These are phyloP conservation scores for Tetrastigma voinierianum DNA, from an alignment of 164 flowering plant genomes.

Conservation along the genomic window DNA sequence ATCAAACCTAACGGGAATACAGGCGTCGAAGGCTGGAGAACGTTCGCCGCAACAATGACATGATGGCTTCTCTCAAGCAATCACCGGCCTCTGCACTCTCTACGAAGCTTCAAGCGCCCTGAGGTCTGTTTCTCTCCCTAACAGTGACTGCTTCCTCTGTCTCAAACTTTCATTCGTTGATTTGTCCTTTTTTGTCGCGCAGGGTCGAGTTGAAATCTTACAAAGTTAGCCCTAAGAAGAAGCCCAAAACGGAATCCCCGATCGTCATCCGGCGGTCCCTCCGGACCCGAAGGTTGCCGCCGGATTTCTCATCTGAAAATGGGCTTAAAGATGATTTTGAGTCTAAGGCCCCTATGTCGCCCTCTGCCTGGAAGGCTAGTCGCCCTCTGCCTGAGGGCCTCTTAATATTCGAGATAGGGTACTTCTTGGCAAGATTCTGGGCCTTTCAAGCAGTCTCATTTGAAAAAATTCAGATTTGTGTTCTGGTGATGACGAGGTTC, in stretches of 20 bases:
- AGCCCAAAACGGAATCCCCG: slow-evolving; percentile 45
- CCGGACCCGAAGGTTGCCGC: slow-evolving; percentile 59
- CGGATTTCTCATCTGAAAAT: slow-evolving; percentile 30
- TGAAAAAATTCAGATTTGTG: not conserved
- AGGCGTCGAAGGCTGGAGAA: slow-evolving; percentile 75
- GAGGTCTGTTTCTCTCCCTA: slow-evolving; percentile 29
- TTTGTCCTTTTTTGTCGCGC: slow-evolving; percentile 11
- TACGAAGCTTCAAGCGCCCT: slow-evolving; percentile 46
- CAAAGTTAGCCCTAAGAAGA: slow-evolving; percentile 42
- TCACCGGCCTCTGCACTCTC: slow-evolving; percentile 38
- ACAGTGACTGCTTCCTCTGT: not conserved
- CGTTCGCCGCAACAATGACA: slow-evolving; percentile 56
- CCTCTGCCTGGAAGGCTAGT: not conserved
- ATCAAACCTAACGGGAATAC: slow-evolving; percentile 57
- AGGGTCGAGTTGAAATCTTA: slow-evolving; percentile 51
- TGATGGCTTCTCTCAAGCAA: slow-evolving; percentile 64
- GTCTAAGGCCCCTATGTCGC: slow-evolving; percentile 2
- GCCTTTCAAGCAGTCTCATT: slow-evolving; percentile 20
- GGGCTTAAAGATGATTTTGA: slow-evolving; percentile 29
- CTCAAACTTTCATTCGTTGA: not conserved
- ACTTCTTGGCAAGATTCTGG: slow-evolving; percentile 35
- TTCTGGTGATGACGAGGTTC: slow-evolving; percentile 4
- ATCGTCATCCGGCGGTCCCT: slow-evolving; percentile 63
- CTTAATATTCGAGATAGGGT: slow-evolving; percentile 37
- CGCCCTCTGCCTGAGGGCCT: slow-evolving; percentile 27